Evolutionary conservation across 192 early-diverging fungal species (phyloP).

Genomic region (Coemansia sp.): DNA sequence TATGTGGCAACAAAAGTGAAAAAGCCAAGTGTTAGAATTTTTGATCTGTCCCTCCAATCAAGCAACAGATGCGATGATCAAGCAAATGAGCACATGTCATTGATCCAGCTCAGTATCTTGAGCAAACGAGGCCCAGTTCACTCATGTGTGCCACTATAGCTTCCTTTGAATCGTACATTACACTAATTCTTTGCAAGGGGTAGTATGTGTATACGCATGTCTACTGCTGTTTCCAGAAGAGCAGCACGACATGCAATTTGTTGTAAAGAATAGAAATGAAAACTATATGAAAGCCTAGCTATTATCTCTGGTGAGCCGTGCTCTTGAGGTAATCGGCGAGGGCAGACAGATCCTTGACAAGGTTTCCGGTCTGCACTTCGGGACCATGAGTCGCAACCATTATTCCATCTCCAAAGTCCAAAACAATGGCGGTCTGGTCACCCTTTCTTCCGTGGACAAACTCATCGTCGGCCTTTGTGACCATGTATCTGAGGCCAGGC

Average conservation of each 20-base stretch:
- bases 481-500: slow-evolving; percentile 72
- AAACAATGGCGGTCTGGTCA: slow-evolving; percentile 28
- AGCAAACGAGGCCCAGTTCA: not conserved
- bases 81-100: not conserved
- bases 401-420: slow-evolving; percentile 2
- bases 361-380: slow-evolving; percentile 64
- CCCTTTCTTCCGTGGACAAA: slow-evolving; percentile 81
- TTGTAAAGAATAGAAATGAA: not conserved
- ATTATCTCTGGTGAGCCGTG: not conserved
- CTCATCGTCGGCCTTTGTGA: slow-evolving; percentile 62
- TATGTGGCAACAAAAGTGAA: not conserved
- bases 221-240: slow-evolving; percentile 1
- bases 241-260: not conserved
- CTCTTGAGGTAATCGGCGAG: not conserved
- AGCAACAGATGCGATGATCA: not conserved
- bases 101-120: too few relatives aligned
- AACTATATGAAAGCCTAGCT: not conserved
- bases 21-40: not conserved
- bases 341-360: slow-evolving; percentile 70
- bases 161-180: not conserved
- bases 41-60: not conserved
- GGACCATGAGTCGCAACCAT: slow-evolving; percentile 66
- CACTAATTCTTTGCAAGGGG: not conserved
- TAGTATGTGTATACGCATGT: not conserved
- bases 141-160: not conserved